Base-by-base conservation (phyloP, 768 basidiomycete genomes). In the Saitozyma sp. region DNA sequence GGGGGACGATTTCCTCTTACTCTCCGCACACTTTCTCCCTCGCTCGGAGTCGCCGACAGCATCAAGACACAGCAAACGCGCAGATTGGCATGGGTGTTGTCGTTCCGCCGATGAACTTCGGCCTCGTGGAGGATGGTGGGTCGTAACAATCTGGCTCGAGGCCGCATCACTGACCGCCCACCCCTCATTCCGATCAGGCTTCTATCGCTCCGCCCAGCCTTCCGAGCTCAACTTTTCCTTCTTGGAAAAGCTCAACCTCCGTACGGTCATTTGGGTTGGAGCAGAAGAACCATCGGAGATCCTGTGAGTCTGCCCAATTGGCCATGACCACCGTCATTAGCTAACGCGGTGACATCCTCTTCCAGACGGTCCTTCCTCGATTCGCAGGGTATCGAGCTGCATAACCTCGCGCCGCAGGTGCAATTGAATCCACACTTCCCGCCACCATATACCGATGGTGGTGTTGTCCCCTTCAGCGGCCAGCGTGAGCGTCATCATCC, bases 181-280 rank as follows among this genome's bases (percentile, higher is more conserved):
- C 50, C 29, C 59, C n/a, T 63, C 17, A 55, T 58, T 4, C 45
- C 37, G 14, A 1, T 11, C 56, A 75, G 74, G 77, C n/a, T 78
- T 79, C 57, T 78, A 78, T 49, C 65, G 79, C 0, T 78, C 73
- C 5, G 78, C 78, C 4, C 79, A 81, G 62, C 80, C 80, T 58
- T 42, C 83, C 82, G 61, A 89, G 79, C 6, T 82, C 79, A 9
- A 76, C 74, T 79, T 91, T 88, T 4, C 84, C 81, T 14, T 77
- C 74, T 20, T 75, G 63, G 48, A 89, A 78, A 6, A 86, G 83
- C 42, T 82, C 82, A 4, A 71, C 17, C 61, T 76, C 16, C 60
- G 62, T 53, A 71, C 66, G 0, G 68, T 80, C 46, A 69, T 81
- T 41, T 81, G 79, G 79, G 75, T 81, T 1, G 80, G 79, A 1